Evolutionary conservation across 2,329 filamentous ascomycete genomes (phyloP).

Genomic region (Hymenoscyphus occultus): DNA sequence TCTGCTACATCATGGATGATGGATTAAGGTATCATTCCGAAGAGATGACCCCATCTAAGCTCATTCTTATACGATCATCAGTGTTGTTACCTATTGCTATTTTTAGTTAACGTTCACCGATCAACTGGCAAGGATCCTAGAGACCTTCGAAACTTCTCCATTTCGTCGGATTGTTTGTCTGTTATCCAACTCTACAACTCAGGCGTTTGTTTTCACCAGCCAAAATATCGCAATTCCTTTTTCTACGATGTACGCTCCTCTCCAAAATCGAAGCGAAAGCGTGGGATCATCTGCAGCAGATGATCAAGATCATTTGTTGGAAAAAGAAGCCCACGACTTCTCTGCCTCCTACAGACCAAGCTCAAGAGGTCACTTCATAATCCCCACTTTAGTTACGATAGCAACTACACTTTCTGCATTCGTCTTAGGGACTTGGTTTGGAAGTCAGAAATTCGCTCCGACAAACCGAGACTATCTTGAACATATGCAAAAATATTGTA

Average conservation of each 20-base stretch:
- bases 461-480: slow-evolving; percentile 21
- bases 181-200: neutral
- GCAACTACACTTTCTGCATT: slow-evolving; percentile 19
- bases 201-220: neutral
- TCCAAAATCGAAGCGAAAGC: slow-evolving; percentile 22
- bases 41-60: neutral
- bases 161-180: neutral
- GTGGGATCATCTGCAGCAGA: slow-evolving; percentile 18
- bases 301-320: slow-evolving; percentile 23
- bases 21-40: neutral
- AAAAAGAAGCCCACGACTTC: slow-evolving; percentile 15
- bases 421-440: slow-evolving; percentile 26
- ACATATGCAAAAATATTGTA: slow-evolving; percentile 31
- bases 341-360: slow-evolving; percentile 9
- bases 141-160: neutral
- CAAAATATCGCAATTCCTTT: neutral
- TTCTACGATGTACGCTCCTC: slow-evolving; percentile 18
- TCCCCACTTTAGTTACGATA: slow-evolving; percentile 15
- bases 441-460: slow-evolving; percentile 15
- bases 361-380: slow-evolving; percentile 13
- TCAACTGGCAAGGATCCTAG: neutral
- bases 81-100: neutral
- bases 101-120: neutral
- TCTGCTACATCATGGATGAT: neutral
- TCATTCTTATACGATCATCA: neutral